phyloP scores from a whole-genome alignment of 148 eudicot species.

The Linanthus parryae region DNA sequence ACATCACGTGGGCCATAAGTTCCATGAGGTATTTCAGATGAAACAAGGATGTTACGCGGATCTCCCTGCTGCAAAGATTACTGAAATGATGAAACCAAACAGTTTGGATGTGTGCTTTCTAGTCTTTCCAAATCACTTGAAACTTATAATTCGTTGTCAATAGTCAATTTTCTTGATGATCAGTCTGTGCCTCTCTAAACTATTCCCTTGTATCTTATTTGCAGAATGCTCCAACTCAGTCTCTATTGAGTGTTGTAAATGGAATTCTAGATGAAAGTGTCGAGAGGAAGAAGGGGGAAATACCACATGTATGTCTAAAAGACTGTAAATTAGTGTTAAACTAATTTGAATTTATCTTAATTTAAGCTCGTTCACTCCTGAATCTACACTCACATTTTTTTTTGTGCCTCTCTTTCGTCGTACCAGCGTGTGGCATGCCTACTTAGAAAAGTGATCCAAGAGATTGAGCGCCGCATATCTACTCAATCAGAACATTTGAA shows the following conservation, averaged over 20 bases:
- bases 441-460: conserved; percentile 90
- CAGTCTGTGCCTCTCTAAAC: conserved; percentile 6
- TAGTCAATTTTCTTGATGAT: conserved; percentile 2
- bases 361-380: background rate
- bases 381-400: conserved; percentile 9
- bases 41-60: conserved; percentile 66
- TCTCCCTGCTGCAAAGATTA: conserved; percentile 65
- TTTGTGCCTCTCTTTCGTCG: conserved; percentile 8
- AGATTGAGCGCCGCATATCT: conserved; percentile 83
- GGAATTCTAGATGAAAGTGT: conserved; percentile 84
- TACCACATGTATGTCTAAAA: conserved; percentile 66
- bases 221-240: conserved; percentile 97
- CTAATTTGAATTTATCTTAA: background rate
- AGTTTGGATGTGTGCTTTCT: conserved; percentile 68
- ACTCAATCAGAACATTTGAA: conserved; percentile 90
- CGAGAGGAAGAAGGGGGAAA: conserved; percentile 71
- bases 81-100: conserved; percentile 85
- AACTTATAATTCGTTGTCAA: background rate
- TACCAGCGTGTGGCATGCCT: conserved; percentile 84
- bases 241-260: conserved; percentile 75
- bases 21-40: conserved; percentile 80
- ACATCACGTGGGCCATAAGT: conserved; percentile 57
- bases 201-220: conserved; percentile 12
- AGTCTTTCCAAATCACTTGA: background rate
- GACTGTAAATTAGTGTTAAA: background rate